Conservation (phyloP, 1,284 basidiomycete genomes). For the Hortiboletus rubellus region DNA sequence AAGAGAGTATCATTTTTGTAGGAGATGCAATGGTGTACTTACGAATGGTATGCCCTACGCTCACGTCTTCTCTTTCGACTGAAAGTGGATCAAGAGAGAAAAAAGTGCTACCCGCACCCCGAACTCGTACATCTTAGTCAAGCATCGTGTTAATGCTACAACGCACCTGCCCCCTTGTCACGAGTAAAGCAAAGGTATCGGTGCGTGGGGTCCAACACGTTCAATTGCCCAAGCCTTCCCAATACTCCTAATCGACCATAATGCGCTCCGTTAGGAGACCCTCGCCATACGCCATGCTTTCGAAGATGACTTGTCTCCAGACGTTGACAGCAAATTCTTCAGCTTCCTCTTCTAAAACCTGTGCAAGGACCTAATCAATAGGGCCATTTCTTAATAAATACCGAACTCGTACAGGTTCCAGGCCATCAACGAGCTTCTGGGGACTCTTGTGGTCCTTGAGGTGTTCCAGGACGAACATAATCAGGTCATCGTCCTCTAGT, state of each 20-base stretch:
- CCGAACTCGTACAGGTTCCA: slow-evolving; percentile 74
- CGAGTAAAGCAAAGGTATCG: slow-evolving; percentile 31
- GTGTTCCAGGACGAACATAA: slow-evolving; percentile 88
- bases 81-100: slow-evolving; percentile 15
- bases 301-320: slow-evolving; percentile 89
- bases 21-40: slow-evolving; percentile 32
- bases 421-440: slow-evolving; percentile 77
- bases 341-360: slow-evolving; percentile 91
- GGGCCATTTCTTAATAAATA: background rate
- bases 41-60: slow-evolving; percentile 27
- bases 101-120: slow-evolving; percentile 21
- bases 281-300: slow-evolving; percentile 86
- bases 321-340: slow-evolving; percentile 69
- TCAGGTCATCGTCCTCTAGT: slow-evolving; percentile 83
- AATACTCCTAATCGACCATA: slow-evolving; percentile 59
- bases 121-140: slow-evolving; percentile 32
- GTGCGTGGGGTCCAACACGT: slow-evolving; percentile 21
- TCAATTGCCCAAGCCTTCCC: slow-evolving; percentile 11
- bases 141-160: slow-evolving; percentile 35
- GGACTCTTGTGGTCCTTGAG: slow-evolving; percentile 83
- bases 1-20: slow-evolving; percentile 33
- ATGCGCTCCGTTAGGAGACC: slow-evolving; percentile 76
- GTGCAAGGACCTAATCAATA: slow-evolving; percentile 3
- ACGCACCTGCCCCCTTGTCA: slow-evolving; percentile 42
- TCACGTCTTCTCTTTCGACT: slow-evolving; percentile 14